Evolutionary conservation across 352 stramenopile genomes (phyloP).

Genomic region (Pythium diclinum): DNA sequence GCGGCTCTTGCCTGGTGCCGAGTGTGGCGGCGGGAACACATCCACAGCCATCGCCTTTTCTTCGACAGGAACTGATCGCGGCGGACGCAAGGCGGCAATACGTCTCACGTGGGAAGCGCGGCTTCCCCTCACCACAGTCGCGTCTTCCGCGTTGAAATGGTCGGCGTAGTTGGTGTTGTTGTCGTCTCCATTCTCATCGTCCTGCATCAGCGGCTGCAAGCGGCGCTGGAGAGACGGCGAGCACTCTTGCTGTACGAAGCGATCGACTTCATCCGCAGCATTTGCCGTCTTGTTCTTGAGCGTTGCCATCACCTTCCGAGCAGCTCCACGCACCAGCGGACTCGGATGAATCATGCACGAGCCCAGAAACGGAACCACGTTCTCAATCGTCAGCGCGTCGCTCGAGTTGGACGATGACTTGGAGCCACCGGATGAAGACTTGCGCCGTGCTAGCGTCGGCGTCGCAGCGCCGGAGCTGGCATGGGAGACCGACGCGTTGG

Average conservation of each 20-base stretch:
- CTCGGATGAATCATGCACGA: constrained; percentile 62
- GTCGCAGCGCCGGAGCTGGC: background rate
- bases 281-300: constrained; percentile 28
- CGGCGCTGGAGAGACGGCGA: constrained; percentile 56
- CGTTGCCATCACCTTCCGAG: constrained; percentile 44
- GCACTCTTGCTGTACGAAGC: constrained; percentile 55
- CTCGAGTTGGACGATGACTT: constrained; percentile 18
- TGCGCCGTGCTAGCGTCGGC: constrained; percentile 24
- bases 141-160: constrained; percentile 49
- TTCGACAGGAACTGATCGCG: constrained; percentile 61
- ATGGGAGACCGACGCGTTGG: background rate
- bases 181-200: constrained; percentile 35
- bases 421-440: constrained; percentile 30
- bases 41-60: constrained; percentile 58
- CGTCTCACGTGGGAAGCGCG: constrained; percentile 69
- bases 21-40: constrained; percentile 67
- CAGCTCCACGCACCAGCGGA: constrained; percentile 35
- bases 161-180: constrained; percentile 40
- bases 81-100: constrained; percentile 61
- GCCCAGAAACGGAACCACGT: constrained; percentile 69
- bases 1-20: constrained; percentile 54
- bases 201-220: constrained; percentile 43
- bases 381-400: constrained; percentile 56
- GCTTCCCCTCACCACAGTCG: constrained; percentile 63
- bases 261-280: constrained; percentile 33